Evolutionary conservation across 2,329 filamentous ascomycete species (phyloP).

Genomic region (Claviceps monticola): DNA sequence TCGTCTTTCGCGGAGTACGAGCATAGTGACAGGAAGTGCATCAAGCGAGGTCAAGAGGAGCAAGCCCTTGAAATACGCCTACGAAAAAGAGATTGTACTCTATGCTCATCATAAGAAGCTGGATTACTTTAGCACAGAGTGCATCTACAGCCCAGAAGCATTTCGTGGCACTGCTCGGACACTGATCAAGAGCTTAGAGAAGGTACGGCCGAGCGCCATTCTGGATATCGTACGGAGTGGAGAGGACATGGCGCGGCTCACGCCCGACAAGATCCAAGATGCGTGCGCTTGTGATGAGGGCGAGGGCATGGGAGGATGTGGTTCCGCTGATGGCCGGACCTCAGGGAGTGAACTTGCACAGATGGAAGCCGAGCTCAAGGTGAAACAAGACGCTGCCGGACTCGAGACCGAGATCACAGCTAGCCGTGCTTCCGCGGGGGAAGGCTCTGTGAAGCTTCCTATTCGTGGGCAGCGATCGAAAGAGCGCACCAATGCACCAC

Average conservation of each 20-base stretch:
- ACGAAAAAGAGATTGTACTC: constrained; percentile 96
- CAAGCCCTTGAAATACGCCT: constrained; percentile 95
- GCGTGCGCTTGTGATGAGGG: constrained; percentile 23
- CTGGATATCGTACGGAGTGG: constrained; percentile 88
- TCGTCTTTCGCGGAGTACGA: constrained; percentile 74
- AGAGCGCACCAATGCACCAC: constrained; percentile 23
- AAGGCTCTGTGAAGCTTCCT: constrained; percentile 21
- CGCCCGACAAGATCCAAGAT: constrained; percentile 23
- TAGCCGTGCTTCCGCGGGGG: constrained; percentile 9
- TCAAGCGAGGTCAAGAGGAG: constrained; percentile 85
- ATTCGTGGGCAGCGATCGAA: constrained; percentile 16
- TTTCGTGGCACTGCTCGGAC: constrained; percentile 85
- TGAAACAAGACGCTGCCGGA: constrained; percentile 8
- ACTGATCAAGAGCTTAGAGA: constrained; percentile 89
- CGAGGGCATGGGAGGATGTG: constrained; percentile 52
- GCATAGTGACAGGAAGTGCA: constrained; percentile 66
- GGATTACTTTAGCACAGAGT: constrained; percentile 97
- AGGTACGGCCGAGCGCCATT: constrained; percentile 84
- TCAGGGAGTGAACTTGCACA: constrained; percentile 66
- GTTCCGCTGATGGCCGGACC: constrained; percentile 45
- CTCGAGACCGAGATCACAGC: constrained; percentile 21
- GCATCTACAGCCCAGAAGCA: constrained; percentile 94
- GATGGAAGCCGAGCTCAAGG: constrained; percentile 47
- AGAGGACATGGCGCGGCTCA: constrained; percentile 85
- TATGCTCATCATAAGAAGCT: constrained; percentile 95